These are phyloP conservation scores for Nigrospora sphaerica DNA, from an alignment of 2,329 filamentous ascomycete species.

Conservation along the genomic window DNA sequence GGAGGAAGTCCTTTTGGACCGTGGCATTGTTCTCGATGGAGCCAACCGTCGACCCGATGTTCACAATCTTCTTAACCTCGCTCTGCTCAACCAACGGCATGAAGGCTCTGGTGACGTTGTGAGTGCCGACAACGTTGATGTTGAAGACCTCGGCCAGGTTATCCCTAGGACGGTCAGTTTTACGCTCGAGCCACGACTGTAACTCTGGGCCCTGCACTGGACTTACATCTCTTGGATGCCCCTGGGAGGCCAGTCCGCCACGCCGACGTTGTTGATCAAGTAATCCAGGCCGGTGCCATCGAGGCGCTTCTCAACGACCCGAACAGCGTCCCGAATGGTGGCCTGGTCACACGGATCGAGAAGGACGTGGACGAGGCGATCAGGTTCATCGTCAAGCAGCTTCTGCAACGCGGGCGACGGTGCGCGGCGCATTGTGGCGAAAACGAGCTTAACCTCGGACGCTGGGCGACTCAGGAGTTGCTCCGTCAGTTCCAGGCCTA, in stretches of 20 bases:
- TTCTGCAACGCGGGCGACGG: constrained; percentile 25
- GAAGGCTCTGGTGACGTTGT: constrained; percentile 30
- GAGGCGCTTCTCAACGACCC: constrained; percentile 22
- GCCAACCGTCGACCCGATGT: constrained; percentile 26
- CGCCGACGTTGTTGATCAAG: constrained; percentile 31
- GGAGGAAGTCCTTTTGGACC: constrained; percentile 8
- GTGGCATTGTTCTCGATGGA: constrained; percentile 11
- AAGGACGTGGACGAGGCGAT: constrained; percentile 25
- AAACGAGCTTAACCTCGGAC: constrained; percentile 23
- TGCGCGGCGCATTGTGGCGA: constrained; percentile 29
- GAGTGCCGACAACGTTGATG: constrained; percentile 20
- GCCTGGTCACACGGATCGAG: constrained; percentile 27
- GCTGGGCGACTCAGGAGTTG: constrained; percentile 14
- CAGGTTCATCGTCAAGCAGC: constrained; percentile 23
- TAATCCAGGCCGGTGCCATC: constrained; percentile 34
- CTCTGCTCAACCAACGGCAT: constrained; percentile 30
- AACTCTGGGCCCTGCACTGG: neutral
- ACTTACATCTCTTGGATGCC: constrained; percentile 5
- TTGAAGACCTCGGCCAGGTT: constrained; percentile 20
- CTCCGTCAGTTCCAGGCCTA: constrained; percentile 24
- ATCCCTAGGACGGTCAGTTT: constrained; percentile 7
- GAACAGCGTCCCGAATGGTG: constrained; percentile 25
- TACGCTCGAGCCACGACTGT: too few relatives aligned
- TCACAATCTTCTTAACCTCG: constrained; percentile 32
- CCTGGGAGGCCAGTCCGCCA: constrained; percentile 14